Evolutionary conservation across 805 yeast genomes (phyloP).

Genomic region (Spathaspora girioi): DNA sequence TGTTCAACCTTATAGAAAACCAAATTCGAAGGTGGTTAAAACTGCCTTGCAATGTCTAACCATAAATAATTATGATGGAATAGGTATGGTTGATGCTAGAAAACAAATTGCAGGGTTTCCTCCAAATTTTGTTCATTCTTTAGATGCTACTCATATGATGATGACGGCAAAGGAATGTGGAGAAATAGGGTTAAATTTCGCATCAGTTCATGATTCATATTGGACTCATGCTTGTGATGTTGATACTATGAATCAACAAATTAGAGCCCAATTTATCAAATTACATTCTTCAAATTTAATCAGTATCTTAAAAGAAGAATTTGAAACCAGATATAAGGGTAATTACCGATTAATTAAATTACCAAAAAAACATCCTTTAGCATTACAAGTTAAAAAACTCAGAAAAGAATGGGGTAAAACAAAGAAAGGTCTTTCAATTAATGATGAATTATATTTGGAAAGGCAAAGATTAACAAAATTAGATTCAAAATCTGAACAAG

Average conservation of each 20-base stretch:
- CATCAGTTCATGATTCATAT: constrained; percentile 95
- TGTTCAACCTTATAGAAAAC: constrained; percentile 90
- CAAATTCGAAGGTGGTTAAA: constrained; percentile 58
- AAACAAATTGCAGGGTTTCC: constrained; percentile 93
- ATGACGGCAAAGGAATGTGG: constrained; percentile 80
- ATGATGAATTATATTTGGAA: constrained; percentile 75
- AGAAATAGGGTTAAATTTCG: constrained; percentile 64
- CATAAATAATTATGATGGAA: constrained; percentile 73
- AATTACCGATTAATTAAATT: constrained; percentile 61
- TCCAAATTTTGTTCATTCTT: constrained; percentile 90
- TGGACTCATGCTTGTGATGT: constrained; percentile 96
- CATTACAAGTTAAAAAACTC: constrained; percentile 43
- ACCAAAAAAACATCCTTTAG: constrained; percentile 49
- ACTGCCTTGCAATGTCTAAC: constrained; percentile 85
- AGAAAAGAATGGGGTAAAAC: constrained; percentile 47
- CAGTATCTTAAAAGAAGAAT: constrained; percentile 68
- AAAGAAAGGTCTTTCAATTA: constrained; percentile 58
- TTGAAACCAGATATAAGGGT: constrained; percentile 73
- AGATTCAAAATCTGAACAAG: constrained; percentile 47
- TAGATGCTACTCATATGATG: constrained; percentile 96
- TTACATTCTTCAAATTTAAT: constrained; percentile 75
- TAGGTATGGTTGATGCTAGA: constrained; percentile 78
- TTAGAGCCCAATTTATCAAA: constrained; percentile 76
- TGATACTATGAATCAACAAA: constrained; percentile 59
- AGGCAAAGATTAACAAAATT: constrained; percentile 55